Conservation (phyloP, 352 stramenopile species). For the Globisporangium barbulae region DNA sequence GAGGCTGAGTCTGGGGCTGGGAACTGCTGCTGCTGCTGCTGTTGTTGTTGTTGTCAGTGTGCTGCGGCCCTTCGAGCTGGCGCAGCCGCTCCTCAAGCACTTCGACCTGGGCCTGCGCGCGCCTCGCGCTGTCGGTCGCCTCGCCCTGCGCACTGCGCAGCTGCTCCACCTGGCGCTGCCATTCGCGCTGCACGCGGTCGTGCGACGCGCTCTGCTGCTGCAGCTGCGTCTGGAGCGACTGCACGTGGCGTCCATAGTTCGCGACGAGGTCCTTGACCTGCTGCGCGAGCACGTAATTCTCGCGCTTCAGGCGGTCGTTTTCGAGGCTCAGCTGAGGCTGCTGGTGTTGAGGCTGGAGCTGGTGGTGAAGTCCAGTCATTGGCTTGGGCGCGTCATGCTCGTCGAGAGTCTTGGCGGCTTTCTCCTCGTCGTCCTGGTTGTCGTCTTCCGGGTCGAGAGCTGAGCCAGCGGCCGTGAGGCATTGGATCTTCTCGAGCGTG, state of each 20-base stretch:
- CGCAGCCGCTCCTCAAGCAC: constrained; percentile 2
- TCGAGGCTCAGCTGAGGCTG: neutral
- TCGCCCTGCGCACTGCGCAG: neutral
- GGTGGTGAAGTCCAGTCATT: neutral
- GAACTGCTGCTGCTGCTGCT: too few species aligned
- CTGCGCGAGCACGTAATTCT: constrained; percentile 7
- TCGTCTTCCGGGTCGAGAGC: constrained; percentile 1
- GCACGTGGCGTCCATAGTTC: constrained; percentile 7
- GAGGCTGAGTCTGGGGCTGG: neutral
- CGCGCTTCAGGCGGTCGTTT: neutral
- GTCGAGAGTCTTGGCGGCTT: neutral
- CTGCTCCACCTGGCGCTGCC: neutral
- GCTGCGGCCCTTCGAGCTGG: neutral
- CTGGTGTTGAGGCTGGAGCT: neutral
- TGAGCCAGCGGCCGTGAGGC: neutral
- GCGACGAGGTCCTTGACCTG: constrained; percentile 4
- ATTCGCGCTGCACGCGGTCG: constrained; percentile 2
- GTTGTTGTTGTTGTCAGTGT: neutral
- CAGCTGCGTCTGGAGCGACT: constrained; percentile 2
- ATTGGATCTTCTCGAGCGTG: neutral
- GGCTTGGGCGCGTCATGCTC: neutral
- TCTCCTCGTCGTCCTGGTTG: constrained; percentile 12
- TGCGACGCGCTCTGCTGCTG: constrained; percentile 6
- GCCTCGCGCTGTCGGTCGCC: neutral
- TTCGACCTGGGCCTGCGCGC: constrained; percentile 6